Base-by-base conservation (phyloP, 208 protist genomes). In the Spongospora subterranea region DNA sequence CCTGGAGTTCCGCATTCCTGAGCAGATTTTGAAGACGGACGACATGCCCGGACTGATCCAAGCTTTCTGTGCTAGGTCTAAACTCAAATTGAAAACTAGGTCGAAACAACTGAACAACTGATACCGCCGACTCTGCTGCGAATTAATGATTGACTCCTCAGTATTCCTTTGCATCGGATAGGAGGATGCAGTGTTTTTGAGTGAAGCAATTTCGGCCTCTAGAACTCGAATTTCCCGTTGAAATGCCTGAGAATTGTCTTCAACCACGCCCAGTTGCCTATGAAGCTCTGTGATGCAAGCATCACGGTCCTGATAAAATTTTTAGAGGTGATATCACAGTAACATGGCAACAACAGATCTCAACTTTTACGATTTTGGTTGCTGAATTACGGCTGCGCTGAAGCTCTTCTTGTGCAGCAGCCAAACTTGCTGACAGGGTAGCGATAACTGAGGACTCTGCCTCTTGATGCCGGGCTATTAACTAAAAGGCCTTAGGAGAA, bases 161-260 rank as follows among this genome's bases (percentile, higher is more conserved):
- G n/a, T n/a, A n/a, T n/a, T n/a, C n/a, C 71, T 35, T 6, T 82
- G 71, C 6, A 17, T 35, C 71, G 6, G 71, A 39, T n/a, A n/a
- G 35, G 71, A 35, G 6, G 71, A 82, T 43, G 6, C n/a, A 20
- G n/a, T n/a, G n/a, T 82, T 6, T n/a, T 43, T 82, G 17, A 82
- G n/a, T 39, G 71, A 6, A n/a, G 17, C 71, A 6, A 82, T 6
- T n/a, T 82, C 71, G n/a, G 35, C 71, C n/a, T 82, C 17, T 45
- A 82, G 71, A 35, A 82, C 40, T 20, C 71, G 71, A 43, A 43
- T 43, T n/a, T 82, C 17, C 71, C 71, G 71, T 82, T 82, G 71
- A 6, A 82, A n/a, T 45, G 6, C 71, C n/a, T 43, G 71, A 82
- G 11, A 35, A n/a, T 35, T 82, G 17, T 82, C 71, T 43, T 82